These are phyloP conservation scores for Juncus inflexus DNA, from an alignment of 176 grass and related monocot genomes.

Conservation along the genomic window DNA sequence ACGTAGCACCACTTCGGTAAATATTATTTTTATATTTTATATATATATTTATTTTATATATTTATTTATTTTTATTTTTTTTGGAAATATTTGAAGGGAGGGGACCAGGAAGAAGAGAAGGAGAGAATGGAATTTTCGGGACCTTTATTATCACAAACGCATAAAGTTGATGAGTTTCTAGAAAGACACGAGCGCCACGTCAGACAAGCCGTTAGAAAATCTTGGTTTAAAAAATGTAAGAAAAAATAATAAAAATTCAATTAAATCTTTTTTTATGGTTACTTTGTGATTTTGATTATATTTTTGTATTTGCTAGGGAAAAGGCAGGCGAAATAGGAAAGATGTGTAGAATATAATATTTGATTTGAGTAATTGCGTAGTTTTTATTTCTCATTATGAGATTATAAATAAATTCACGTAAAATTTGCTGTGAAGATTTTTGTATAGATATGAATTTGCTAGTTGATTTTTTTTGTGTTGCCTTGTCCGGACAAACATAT, in stretches of 20 bases:
- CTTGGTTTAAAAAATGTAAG: slow-evolving; percentile 82
- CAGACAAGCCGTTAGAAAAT: slow-evolving; percentile 68
- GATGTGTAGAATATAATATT: too few species aligned
- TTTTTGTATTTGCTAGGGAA: neutral
- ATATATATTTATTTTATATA: too few species aligned
- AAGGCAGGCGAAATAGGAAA: too few species aligned
- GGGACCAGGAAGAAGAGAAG: slow-evolving; percentile 37
- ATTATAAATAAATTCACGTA: neutral
- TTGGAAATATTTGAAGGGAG: slow-evolving; percentile 18
- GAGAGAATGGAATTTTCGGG: slow-evolving; percentile 90
- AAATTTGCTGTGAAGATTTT: slow-evolving; percentile 6
- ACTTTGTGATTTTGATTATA: too few species aligned
- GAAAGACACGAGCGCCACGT: slow-evolving; percentile 81
- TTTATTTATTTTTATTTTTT: too few species aligned
- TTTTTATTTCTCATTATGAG: neutral
- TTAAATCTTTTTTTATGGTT: too few species aligned
- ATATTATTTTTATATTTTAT: neutral
- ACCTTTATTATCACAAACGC: slow-evolving; percentile 61
- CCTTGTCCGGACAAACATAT: too few species aligned
- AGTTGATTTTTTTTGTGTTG: too few species aligned
- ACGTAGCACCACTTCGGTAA: slow-evolving; percentile 55
- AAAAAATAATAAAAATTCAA: neutral
- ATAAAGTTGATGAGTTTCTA: slow-evolving; percentile 87
- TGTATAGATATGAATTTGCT: too few species aligned
- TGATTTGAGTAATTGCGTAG: too few species aligned